Percentiles rank a stretch among this genome's conserved stretches.
phyloP scores from a whole-genome alignment of 352 stramenopile species.

The Pythium utonaiense region DNA sequence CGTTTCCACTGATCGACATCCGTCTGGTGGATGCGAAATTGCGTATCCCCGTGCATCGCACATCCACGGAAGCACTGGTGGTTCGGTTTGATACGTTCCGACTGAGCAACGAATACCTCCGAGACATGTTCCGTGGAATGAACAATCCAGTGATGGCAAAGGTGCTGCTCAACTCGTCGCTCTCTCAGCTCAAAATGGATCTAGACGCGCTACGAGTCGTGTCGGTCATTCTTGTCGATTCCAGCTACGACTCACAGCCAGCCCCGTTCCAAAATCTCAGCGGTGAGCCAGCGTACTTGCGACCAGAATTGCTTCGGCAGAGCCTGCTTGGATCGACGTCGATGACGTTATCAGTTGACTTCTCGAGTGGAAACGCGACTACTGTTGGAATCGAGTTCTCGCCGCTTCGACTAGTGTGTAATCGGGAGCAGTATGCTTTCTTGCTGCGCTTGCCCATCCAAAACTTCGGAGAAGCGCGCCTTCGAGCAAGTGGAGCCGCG shows the following conservation, averaged over 20 bases:
- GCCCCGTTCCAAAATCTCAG: slow-evolving; percentile 8
- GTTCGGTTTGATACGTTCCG: slow-evolving; percentile 65
- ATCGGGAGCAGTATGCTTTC: slow-evolving; percentile 81
- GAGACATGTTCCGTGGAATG: slow-evolving; percentile 60
- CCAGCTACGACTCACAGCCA: slow-evolving; percentile 21
- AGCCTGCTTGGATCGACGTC: slow-evolving; percentile 73
- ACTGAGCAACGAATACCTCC: slow-evolving; percentile 60
- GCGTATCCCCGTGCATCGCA: slow-evolving; percentile 76
- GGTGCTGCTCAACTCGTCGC: slow-evolving; percentile 78
- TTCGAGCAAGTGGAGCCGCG: neutral
- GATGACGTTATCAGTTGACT: slow-evolving; percentile 52
- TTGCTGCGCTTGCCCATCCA: slow-evolving; percentile 68
- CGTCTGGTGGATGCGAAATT: slow-evolving; percentile 63
- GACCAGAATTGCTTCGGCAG: slow-evolving; percentile 28
- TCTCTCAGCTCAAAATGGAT: slow-evolving; percentile 67
- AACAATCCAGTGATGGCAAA: slow-evolving; percentile 78
- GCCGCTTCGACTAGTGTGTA: slow-evolving; percentile 75
- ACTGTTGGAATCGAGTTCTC: slow-evolving; percentile 53
- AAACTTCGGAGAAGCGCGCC: slow-evolving; percentile 66
- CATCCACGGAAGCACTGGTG: slow-evolving; percentile 70
- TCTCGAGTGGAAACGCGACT: slow-evolving; percentile 51
- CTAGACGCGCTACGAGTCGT: slow-evolving; percentile 68
- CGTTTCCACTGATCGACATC: slow-evolving; percentile 77
- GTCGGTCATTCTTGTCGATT: slow-evolving; percentile 69
- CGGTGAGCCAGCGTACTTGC: slow-evolving; percentile 40